Evolutionary conservation across 495 filamentous ascomycete genomes (phyloP), one percentile per base, ranked within the genome.

Genomic region (Tuber calosporum): DNA sequence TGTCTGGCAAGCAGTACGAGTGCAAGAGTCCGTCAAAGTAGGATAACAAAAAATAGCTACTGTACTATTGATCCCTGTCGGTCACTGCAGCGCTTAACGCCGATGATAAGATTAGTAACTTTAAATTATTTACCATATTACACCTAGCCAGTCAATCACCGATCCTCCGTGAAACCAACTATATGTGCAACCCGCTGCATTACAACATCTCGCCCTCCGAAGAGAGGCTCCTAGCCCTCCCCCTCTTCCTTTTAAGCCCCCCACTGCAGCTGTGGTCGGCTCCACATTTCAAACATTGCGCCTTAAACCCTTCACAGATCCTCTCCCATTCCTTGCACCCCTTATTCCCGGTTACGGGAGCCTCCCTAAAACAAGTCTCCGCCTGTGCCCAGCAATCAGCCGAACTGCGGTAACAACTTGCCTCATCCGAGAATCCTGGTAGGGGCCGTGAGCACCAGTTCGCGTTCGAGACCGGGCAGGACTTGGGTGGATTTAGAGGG

Each of bases 361-460:
- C 85, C 8, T 79, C 80, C 36, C 84, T 77, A 78, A 87, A 91
- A 83, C 91, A 93, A 13, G 38, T 75, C 0, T 83, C 77, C 34
- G 79, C 79, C 83, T 93, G 90, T 62, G 79, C 72, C 82, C 83
- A 93, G 84, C 90, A 91, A 40, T 75, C 20, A 81, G 82, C 11
- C 85, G 76, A 71, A 78, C 73, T 30, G 81, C 80, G 91, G 84
- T 91, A 93, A n/a, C 86, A 85, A 19, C 75, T 72, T 13, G 26
- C 53, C 74, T 88, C 83, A 48, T 83, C 82, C 7, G 80, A 82
- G 81, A 89, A 93, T 13, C 72, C 72, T 0, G 87, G 81, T 0
- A 91, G 82, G 75, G 90, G 86, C 34, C 85, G 77, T 42, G 85
- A 89, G 80, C 89, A 91, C 91, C 90, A 93, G 82, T 92, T 91